Percentiles rank a stretch among this genome's conserved stretches.
Evolutionary conservation across 2,329 filamentous ascomycete genomes (phyloP).

Genomic region (Coniochaeta prunicola): DNA sequence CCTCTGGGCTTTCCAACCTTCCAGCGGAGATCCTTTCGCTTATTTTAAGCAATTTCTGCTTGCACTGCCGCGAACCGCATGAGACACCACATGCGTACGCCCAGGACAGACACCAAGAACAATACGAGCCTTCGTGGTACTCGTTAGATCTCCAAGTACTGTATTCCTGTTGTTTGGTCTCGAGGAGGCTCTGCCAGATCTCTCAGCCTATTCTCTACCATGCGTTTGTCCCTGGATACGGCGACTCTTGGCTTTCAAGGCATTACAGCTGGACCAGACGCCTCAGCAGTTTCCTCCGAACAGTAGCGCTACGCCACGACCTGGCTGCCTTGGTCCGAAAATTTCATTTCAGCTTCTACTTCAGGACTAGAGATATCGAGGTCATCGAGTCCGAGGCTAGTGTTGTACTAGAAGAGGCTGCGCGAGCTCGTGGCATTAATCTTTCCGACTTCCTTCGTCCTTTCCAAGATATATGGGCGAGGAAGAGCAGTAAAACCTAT

Average conservation of each 20-base stretch:
- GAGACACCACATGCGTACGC: constrained; percentile 1
- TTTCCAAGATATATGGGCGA: background rate
- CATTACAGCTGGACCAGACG: constrained; percentile 12
- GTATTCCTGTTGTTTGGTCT: constrained; percentile 6
- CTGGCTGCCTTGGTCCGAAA: constrained; percentile 8
- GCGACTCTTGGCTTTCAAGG: constrained; percentile 13
- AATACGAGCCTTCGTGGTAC: constrained; percentile 12
- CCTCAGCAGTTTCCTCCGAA: constrained; percentile 14
- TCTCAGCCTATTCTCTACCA: constrained; percentile 14
- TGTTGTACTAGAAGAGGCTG: background rate
- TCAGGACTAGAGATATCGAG: background rate
- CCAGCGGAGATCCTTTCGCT: constrained; percentile 7
- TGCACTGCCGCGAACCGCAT: constrained; percentile 7
- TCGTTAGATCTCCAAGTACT: constrained; percentile 3
- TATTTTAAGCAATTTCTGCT: constrained; percentile 9
- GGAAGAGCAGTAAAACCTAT: background rate
- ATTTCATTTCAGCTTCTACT: background rate
- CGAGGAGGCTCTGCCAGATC: constrained; percentile 6
- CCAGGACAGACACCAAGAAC: background rate
- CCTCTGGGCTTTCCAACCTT: constrained; percentile 3
- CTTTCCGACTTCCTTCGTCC: background rate
- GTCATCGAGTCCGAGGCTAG: background rate
- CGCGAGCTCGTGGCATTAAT: constrained; percentile 8
- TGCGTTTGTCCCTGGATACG: constrained; percentile 16
- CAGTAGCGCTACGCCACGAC: constrained; percentile 11